These are phyloP conservation scores for Pythium scleroteichum DNA, from an alignment of 352 stramenopile genomes.

Conservation along the genomic window DNA sequence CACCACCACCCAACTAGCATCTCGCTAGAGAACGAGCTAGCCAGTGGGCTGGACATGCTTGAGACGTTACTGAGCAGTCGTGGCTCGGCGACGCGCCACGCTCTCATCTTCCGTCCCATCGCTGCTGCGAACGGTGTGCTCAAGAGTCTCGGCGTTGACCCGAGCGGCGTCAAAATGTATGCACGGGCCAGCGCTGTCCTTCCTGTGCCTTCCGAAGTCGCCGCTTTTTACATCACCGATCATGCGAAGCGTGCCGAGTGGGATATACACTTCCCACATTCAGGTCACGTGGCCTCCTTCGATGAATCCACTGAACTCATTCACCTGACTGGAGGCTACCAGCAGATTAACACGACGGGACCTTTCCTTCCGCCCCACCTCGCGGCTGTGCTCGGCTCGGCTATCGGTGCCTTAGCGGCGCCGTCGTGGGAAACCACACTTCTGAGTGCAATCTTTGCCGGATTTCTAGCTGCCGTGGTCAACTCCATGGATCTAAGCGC, in stretches of 20 bases:
- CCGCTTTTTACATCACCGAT: slow-evolving; percentile 59
- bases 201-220: slow-evolving; percentile 67
- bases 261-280: slow-evolving; percentile 73
- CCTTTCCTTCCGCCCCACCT: slow-evolving; percentile 56
- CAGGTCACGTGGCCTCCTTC: slow-evolving; percentile 64
- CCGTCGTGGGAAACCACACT: slow-evolving; percentile 49
- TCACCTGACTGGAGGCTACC: slow-evolving; percentile 57
- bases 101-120: slow-evolving; percentile 60
- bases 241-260: slow-evolving; percentile 72
- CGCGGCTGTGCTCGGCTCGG: slow-evolving; percentile 39
- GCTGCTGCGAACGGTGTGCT: slow-evolving; percentile 57
- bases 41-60: slow-evolving; percentile 61
- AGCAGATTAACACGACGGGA: slow-evolving; percentile 43
- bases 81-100: slow-evolving; percentile 23
- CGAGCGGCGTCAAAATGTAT: slow-evolving; percentile 40
- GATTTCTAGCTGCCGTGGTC: slow-evolving; percentile 42
- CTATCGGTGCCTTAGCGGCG: slow-evolving; percentile 47
- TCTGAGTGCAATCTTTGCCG: slow-evolving; percentile 51
- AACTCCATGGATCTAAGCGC: slow-evolving; percentile 58
- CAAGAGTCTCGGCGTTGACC: slow-evolving; percentile 53
- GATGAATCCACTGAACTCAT: slow-evolving; percentile 77
- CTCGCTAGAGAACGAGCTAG: slow-evolving; percentile 75
- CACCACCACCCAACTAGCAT: slow-evolving; percentile 70
- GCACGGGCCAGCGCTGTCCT: slow-evolving; percentile 67
- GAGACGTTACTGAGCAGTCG: slow-evolving; percentile 54